A percentile compares a stretch with the other conserved stretches of the same genome.
phyloP scores from a whole-genome alignment of 305 asterid genomes.

The Fraxinus floribunda region DNA sequence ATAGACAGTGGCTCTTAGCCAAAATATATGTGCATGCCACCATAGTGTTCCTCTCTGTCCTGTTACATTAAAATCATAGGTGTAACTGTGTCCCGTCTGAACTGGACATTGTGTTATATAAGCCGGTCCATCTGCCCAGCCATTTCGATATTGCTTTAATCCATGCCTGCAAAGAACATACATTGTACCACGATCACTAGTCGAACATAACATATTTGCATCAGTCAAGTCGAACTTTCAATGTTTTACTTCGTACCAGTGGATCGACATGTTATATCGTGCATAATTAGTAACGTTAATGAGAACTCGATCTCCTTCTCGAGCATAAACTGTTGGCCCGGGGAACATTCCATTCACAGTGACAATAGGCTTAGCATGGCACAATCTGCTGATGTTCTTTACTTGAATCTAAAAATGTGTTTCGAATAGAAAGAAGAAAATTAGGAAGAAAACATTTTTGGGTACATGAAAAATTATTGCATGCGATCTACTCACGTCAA shows the following conservation, averaged over 20 bases:
- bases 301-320: slow-evolving; percentile 58
- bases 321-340: slow-evolving; percentile 60
- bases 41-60: slow-evolving; percentile 71
- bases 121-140: slow-evolving; percentile 85
- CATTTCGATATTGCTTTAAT: slow-evolving; percentile 61
- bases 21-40: slow-evolving; percentile 78
- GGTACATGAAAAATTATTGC: background rate
- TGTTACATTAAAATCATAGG: slow-evolving; percentile 51
- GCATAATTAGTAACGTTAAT: slow-evolving; percentile 64
- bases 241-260: slow-evolving; percentile 40
- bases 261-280: slow-evolving; percentile 70
- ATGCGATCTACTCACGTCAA: slow-evolving; percentile 40
- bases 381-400: slow-evolving; percentile 59
- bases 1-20: slow-evolving; percentile 78
- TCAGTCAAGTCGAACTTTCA: background rate
- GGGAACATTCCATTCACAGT: slow-evolving; percentile 70
- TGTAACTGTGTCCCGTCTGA: slow-evolving; percentile 51
- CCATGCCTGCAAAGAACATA: slow-evolving; percentile 51
- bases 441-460: background rate
- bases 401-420: slow-evolving; percentile 45
- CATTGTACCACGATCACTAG: background rate
- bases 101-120: slow-evolving; percentile 72
- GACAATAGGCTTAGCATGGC: slow-evolving; percentile 66
- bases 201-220: background rate
- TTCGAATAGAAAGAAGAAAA: background rate